A percentile compares a stretch with the other conserved stretches of the same genome.
Conservation (phyloP, 108 stramenopile genomes). For the Skeletonema potamos region DNA sequence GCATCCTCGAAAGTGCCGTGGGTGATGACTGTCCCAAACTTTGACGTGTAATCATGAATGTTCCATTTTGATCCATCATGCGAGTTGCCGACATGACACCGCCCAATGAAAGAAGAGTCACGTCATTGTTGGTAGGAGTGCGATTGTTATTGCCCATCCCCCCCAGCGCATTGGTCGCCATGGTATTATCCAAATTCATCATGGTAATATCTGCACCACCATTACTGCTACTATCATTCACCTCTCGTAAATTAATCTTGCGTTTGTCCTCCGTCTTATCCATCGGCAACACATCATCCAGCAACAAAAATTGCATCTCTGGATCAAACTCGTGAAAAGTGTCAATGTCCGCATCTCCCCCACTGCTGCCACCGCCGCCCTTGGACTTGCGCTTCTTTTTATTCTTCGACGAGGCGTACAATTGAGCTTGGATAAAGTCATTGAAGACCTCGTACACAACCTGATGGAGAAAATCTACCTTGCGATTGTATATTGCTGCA, state of each 20-base stretch:
- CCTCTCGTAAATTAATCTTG: conserved; percentile 48
- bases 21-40: conserved; percentile 16
- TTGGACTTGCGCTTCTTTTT: conserved; percentile 5
- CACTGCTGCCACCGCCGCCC: conserved; percentile 25
- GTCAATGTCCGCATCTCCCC: conserved; percentile 59
- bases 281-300: conserved; percentile 91
- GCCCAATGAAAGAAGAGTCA: conserved; percentile 32
- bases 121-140: conserved; percentile 8
- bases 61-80: conserved; percentile 25
- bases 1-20: conserved; percentile 22
- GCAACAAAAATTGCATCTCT: conserved; percentile 78
- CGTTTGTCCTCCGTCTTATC: conserved; percentile 47
- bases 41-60: conserved; percentile 23
- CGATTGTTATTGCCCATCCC: background rate
- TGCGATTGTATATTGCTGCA: conserved; percentile 84
- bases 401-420: conserved; percentile 20
- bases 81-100: conserved; percentile 38
- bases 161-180: background rate
- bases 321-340: conserved; percentile 74
- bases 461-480: conserved; percentile 94
- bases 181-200: conserved; percentile 10
- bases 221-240: background rate
- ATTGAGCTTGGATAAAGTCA: conserved; percentile 45
- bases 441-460: conserved; percentile 84
- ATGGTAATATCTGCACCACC: conserved; percentile 1